A percentile compares a stretch with the other conserved stretches of the same genome.
Evolutionary conservation across 1,139 yeast species (phyloP).

Genomic region (Sugiyamaella pinicola): DNA sequence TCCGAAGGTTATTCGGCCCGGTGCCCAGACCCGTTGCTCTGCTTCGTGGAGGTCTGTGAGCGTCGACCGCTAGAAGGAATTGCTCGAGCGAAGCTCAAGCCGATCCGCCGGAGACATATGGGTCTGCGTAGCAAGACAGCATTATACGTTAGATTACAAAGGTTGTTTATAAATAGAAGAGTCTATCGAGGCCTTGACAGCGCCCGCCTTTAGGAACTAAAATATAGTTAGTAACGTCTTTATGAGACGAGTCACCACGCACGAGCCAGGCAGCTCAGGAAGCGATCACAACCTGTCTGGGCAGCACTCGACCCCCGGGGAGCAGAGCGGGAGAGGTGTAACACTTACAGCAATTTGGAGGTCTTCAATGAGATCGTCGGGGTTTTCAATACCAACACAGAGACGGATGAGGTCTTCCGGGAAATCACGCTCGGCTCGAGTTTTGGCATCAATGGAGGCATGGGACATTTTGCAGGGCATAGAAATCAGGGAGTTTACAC

Average conservation of each 20-base stretch:
- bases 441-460: slow-evolving; percentile 89
- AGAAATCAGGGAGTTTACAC: slow-evolving; percentile 79
- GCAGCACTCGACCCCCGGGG: slow-evolving; percentile 1
- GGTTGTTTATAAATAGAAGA: slow-evolving; percentile 16
- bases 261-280: background rate
- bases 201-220: slow-evolving; percentile 34
- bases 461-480: slow-evolving; percentile 96
- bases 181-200: slow-evolving; percentile 26
- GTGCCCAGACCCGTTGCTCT: slow-evolving; percentile 12
- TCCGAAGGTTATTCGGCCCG: too few species aligned
- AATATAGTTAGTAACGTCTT: background rate
- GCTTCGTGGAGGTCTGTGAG: background rate
- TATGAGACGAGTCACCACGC: too few species aligned
- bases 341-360: slow-evolving; percentile 59
- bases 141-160: slow-evolving; percentile 6
- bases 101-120: slow-evolving; percentile 2
- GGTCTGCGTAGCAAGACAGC: background rate
- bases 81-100: background rate
- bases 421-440: slow-evolving; percentile 81
- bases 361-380: slow-evolving; percentile 66
- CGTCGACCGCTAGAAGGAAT: background rate
- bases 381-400: slow-evolving; percentile 83
- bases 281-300: slow-evolving; percentile 12
- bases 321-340: background rate
- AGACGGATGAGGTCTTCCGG: slow-evolving; percentile 89